A percentile compares a stretch with the other conserved stretches of the same genome.
Conservation (phyloP, 345 rosid genomes). For the Angophora floribunda region DNA sequence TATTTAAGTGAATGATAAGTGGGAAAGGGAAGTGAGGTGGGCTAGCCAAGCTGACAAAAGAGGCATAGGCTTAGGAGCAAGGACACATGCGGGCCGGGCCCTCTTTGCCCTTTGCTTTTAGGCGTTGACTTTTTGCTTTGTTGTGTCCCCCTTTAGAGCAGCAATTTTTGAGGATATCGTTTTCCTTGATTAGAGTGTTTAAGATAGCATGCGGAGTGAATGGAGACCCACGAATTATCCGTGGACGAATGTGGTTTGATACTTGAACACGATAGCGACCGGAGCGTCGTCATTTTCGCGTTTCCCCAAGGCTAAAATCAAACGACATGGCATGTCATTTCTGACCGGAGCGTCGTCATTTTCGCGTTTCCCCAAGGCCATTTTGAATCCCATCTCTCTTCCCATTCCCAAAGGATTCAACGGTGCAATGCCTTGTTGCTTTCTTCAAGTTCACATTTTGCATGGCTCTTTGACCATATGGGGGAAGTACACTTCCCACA, state of each 20-base stretch:
- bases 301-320: neutral
- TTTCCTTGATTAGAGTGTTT: neutral
- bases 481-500: too few species aligned
- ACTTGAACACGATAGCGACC: neutral
- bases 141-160: neutral
- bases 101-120: neutral
- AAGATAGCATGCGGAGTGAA: neutral
- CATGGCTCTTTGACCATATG: neutral
- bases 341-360: neutral
- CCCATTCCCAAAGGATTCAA: neutral
- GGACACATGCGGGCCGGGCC: neutral
- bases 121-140: neutral
- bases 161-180: neutral
- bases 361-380: neutral
- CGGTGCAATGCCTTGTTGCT: neutral
- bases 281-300: too few species aligned
- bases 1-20: neutral
- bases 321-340: neutral
- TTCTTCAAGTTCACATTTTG: neutral
- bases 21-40: neutral
- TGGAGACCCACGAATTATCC: neutral
- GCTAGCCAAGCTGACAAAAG: neutral
- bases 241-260: neutral
- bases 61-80: neutral
- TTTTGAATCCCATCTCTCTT: too few species aligned